Conservation (phyloP, 2,329 filamentous ascomycete genomes). For the Diaporthe aspalathi region DNA sequence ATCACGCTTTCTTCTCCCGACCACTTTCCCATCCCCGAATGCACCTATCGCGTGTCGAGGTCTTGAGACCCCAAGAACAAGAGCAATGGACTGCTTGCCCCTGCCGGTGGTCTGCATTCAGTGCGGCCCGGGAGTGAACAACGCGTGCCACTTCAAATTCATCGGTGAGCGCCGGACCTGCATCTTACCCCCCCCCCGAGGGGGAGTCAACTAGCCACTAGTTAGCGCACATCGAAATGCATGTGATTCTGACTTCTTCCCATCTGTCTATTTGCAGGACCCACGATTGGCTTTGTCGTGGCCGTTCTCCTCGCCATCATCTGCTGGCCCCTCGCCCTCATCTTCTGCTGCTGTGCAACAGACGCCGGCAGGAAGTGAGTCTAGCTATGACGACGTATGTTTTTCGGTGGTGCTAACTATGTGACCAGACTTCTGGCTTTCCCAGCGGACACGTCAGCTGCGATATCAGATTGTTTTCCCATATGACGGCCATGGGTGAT, state of each 20-base stretch:
- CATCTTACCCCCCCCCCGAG: background rate
- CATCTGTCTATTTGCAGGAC: conserved; percentile 4
- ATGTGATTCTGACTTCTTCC: background rate
- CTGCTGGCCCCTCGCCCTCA: conserved; percentile 36
- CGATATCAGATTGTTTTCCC: conserved; percentile 34
- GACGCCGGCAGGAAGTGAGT: conserved; percentile 37
- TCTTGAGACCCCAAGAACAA: background rate
- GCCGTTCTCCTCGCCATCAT: conserved; percentile 36
- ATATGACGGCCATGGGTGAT: conserved; percentile 16
- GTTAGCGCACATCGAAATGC: background rate
- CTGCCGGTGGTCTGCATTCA: conserved; percentile 37
- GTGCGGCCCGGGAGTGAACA: conserved; percentile 35
- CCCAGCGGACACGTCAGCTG: conserved; percentile 33
- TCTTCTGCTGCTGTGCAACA: conserved; percentile 36
- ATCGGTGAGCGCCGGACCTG: conserved; percentile 23
- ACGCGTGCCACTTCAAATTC: conserved; percentile 37
- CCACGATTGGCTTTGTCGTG: conserved; percentile 35
- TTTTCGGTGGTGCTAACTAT: background rate
- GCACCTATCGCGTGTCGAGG: no score
- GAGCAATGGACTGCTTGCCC: conserved; percentile 34
- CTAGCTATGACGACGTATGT: background rate
- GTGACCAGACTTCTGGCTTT: conserved; percentile 25
- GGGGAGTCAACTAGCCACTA: no score
- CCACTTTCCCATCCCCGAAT: background rate
- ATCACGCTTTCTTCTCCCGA: background rate